Base-by-base conservation (phyloP, 106 monocot genomes). In the Phalaenopsis equestris region DNA sequence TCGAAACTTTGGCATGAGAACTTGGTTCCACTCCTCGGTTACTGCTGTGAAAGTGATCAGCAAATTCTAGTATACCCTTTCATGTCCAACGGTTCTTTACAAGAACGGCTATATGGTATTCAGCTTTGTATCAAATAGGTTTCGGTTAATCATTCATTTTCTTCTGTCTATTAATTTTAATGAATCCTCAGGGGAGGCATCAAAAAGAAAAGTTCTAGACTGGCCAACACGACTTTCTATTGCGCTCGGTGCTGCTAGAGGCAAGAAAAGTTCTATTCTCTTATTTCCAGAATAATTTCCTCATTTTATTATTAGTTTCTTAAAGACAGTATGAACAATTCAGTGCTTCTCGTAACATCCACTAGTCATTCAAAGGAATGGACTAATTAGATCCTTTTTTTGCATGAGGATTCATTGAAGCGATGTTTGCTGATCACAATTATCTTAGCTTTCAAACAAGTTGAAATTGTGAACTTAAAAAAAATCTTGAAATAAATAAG, bases 71-170 rank as follows among this genome's bases (percentile, higher is more conserved):
- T 90, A 30, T 90, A 90, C 43, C 90, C 87, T 24, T 90, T 90
- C 73, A 90, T 90, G 90, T 90, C 90, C 15, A 90, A 90, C 82
- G 90, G 90, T 36, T 90, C 90, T 5, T 72, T 90, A 48, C 90
- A 90, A 83, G 90, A 90, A 64, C 90, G 90, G 39, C 87, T 90
- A 56, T 87, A 90, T 82, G 87, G 90, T 87, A 85, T 9, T 75
- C 38, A 79, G 75, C 41, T 58, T 81, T 8, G 9, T 47, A 3
- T 67, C 1, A 52, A 56, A 8, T 23, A 76, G 55, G 41, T 81
- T 43, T 38, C 18, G 37, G 55, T 42, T 79, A 45, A 7, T 11
- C 41, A 12, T 79, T 12, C 42, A 14, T 10, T 49, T 77, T 30
- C n/a, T 3, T 78, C 46, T 17, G 30, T 39, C 30, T 41, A 67